These are phyloP conservation scores for Picochlorum sp. DNA, from an alignment of 139 green algal genomes.

Conservation along the genomic window DNA sequence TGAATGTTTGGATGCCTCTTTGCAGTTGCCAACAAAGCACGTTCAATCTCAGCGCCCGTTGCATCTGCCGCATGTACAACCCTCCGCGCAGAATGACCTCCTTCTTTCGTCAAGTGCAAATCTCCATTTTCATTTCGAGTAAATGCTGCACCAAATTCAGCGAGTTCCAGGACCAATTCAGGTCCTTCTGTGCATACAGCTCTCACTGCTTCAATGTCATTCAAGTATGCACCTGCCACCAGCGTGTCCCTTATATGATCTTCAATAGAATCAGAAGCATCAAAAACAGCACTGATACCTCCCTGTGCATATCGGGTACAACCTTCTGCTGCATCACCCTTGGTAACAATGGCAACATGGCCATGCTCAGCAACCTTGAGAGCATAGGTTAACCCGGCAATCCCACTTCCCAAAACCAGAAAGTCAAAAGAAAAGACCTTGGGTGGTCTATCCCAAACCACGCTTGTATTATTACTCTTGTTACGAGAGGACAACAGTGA, in stretches of 20 bases:
- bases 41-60: slow-evolving; percentile 89
- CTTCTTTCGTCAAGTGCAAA: slow-evolving; percentile 91
- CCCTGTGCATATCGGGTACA: slow-evolving; percentile 87
- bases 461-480: too few relatives aligned
- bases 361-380: slow-evolving; percentile 87
- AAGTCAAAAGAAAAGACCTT: slow-evolving; percentile 53
- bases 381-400: slow-evolving; percentile 91
- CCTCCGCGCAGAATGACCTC: slow-evolving; percentile 80
- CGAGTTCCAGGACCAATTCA: slow-evolving; percentile 77
- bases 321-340: slow-evolving; percentile 63
- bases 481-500: too few relatives aligned
- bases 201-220: slow-evolving; percentile 73
- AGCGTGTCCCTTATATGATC: slow-evolving; percentile 87
- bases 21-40: slow-evolving; percentile 65
- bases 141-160: slow-evolving; percentile 80
- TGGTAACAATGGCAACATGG: slow-evolving; percentile 88
- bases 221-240: slow-evolving; percentile 70
- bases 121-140: slow-evolving; percentile 34
- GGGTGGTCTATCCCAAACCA: neutral
- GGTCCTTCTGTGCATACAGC: slow-evolving; percentile 86
- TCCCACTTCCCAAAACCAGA: slow-evolving; percentile 87
- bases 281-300: slow-evolving; percentile 90
- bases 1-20: slow-evolving; percentile 61
- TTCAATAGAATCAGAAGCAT: slow-evolving; percentile 68
- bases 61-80: slow-evolving; percentile 93